These are phyloP conservation scores for Penicillium sp. DNA, from an alignment of 2,329 filamentous ascomycete genomes.

Conservation along the genomic window DNA sequence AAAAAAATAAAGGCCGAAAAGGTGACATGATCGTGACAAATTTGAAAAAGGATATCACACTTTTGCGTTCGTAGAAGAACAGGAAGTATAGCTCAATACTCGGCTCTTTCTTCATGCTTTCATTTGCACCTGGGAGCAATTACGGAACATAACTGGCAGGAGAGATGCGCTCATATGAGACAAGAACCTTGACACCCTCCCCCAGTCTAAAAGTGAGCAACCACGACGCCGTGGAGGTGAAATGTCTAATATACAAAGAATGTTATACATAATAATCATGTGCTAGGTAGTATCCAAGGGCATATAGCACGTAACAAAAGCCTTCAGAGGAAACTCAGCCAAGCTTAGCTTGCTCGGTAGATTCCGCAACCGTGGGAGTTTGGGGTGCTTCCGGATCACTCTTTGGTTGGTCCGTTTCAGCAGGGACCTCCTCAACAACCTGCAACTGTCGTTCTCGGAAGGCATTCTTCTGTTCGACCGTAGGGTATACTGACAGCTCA, in stretches of 20 bases:
- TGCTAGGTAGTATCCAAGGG: no score
- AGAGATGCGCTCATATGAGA: no score
- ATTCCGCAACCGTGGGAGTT: neutral
- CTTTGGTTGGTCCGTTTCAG: neutral
- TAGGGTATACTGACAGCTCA: constrained; percentile 15
- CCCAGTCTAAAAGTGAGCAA: constrained; percentile 9
- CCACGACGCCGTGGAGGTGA: constrained; percentile 13
- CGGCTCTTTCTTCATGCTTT: no score
- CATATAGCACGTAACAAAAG: no score
- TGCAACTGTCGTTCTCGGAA: constrained; percentile 12
- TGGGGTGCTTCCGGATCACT: neutral
- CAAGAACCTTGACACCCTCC: constrained; percentile 2
- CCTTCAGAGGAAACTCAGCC: no score
- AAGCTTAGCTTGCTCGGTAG: neutral
- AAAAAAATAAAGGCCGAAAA: no score
- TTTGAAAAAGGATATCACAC: no score
- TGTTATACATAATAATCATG: constrained; percentile 9
- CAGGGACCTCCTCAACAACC: neutral
- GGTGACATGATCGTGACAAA: no score
- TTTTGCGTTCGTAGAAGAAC: no score
- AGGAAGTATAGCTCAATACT: no score
- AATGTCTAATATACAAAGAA: constrained; percentile 12
- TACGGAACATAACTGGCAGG: no score
- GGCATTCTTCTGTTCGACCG: constrained; percentile 18
- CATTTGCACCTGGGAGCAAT: no score